Conservation (phyloP, 306 rosid species). For the Cucumis melo region DNA sequence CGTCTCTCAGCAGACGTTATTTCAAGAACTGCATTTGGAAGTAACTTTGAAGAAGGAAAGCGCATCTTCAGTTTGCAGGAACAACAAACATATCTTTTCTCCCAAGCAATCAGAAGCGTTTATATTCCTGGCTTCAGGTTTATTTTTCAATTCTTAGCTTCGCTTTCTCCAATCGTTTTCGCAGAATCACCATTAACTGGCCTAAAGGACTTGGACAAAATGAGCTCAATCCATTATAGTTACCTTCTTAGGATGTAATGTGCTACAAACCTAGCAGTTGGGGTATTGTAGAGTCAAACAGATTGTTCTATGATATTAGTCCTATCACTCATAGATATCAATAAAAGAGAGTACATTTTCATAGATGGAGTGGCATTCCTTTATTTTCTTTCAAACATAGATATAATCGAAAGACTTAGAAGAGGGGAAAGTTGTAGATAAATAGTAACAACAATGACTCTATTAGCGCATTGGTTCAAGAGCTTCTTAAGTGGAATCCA, state of each 20-base stretch:
- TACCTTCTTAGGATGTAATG: too few species aligned
- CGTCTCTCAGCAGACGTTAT: slow-evolving; percentile 50
- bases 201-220: too few species aligned
- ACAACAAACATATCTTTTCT: slow-evolving; percentile 42
- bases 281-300: too few species aligned
- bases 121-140: slow-evolving; percentile 81
- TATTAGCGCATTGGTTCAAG: background rate
- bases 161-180: background rate
- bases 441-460: background rate
- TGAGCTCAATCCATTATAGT: too few species aligned
- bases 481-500: background rate
- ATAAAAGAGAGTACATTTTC: background rate
- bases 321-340: too few species aligned
- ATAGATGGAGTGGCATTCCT: background rate
- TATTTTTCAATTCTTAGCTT: background rate
- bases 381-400: background rate
- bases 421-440: background rate
- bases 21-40: slow-evolving; percentile 68
- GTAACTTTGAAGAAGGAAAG: slow-evolving; percentile 59
- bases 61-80: slow-evolving; percentile 57
- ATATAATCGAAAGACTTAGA: background rate
- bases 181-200: too few species aligned
- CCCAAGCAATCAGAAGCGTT: slow-evolving; percentile 29
- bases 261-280: too few species aligned
- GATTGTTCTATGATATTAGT: too few species aligned